Percentiles rank a stretch among this genome's conserved stretches.
Evolutionary conservation across 257 asterid species (phyloP).

Genomic region (Salvia rosmarinus): DNA sequence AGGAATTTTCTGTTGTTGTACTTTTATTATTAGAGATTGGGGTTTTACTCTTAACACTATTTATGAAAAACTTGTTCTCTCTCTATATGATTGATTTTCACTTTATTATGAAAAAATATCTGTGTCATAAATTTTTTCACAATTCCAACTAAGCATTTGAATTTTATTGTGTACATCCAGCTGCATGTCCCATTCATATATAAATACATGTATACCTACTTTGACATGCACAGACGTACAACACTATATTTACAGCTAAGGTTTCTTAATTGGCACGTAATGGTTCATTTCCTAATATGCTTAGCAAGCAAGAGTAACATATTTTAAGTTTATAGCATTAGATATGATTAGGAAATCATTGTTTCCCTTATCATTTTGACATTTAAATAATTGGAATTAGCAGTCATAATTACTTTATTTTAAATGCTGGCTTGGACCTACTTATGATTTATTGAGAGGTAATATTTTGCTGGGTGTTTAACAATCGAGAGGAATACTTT

Average conservation of each 20-base stretch:
- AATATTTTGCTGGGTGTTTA: neutral
- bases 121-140: no score
- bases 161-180: neutral
- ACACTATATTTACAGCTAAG: neutral
- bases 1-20: no score
- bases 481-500: neutral
- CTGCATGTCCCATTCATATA: neutral
- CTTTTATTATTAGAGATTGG: no score
- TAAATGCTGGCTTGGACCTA: neutral
- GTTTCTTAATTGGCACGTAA: neutral
- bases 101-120: no score
- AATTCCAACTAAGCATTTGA: neutral
- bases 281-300: neutral
- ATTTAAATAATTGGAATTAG: neutral
- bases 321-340: neutral
- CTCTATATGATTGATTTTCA: neutral
- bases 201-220: neutral
- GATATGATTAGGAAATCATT: no score
- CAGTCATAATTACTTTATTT: neutral
- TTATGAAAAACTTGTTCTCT: neutral
- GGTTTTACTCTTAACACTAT: no score
- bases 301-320: no score
- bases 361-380: neutral
- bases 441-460: neutral
- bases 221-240: neutral